Evolutionary conservation across 352 stramenopile species (phyloP).

Genomic region (Pythium volutum): DNA sequence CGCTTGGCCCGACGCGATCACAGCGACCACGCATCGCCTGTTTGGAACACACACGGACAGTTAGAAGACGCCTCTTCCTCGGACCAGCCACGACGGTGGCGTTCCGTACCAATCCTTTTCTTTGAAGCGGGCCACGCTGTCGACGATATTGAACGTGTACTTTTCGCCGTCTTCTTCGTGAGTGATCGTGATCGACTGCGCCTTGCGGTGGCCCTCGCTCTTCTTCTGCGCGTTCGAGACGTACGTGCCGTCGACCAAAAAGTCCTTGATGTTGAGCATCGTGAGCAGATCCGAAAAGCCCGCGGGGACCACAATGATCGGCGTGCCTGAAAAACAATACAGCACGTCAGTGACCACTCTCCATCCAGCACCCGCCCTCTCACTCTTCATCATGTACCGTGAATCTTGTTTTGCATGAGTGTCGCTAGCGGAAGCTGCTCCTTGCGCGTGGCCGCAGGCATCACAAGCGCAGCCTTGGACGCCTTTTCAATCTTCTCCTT

Average conservation of each 20-base stretch:
- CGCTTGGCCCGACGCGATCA: slow-evolving; percentile 85
- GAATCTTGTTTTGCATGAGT: slow-evolving; percentile 76
- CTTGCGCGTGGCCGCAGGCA: slow-evolving; percentile 44
- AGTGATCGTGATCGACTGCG: slow-evolving; percentile 77
- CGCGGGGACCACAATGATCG: slow-evolving; percentile 90
- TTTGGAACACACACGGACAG: neutral
- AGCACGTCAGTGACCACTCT: neutral
- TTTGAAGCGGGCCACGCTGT: slow-evolving; percentile 80
- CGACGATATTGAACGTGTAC: slow-evolving; percentile 88
- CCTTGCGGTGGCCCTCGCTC: slow-evolving; percentile 70
- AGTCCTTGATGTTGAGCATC: slow-evolving; percentile 89
- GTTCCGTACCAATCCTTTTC: slow-evolving; percentile 82
- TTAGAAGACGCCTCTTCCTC: neutral
- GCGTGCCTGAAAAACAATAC: slow-evolving; percentile 42
- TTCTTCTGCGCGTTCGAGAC: slow-evolving; percentile 88
- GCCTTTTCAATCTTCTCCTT: slow-evolving; percentile 88
- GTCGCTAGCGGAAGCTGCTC: slow-evolving; percentile 62
- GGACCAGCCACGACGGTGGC: neutral
- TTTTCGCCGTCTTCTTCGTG: slow-evolving; percentile 77
- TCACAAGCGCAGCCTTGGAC: slow-evolving; percentile 57
- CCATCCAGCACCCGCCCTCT: neutral
- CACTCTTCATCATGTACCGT: slow-evolving; percentile 31
- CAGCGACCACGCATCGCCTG: slow-evolving; percentile 86
- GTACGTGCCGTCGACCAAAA: slow-evolving; percentile 81
- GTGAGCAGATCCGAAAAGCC: slow-evolving; percentile 86